Base-by-base conservation (phyloP, 257 asterid genomes). In the Penstemon davidsonii region DNA sequence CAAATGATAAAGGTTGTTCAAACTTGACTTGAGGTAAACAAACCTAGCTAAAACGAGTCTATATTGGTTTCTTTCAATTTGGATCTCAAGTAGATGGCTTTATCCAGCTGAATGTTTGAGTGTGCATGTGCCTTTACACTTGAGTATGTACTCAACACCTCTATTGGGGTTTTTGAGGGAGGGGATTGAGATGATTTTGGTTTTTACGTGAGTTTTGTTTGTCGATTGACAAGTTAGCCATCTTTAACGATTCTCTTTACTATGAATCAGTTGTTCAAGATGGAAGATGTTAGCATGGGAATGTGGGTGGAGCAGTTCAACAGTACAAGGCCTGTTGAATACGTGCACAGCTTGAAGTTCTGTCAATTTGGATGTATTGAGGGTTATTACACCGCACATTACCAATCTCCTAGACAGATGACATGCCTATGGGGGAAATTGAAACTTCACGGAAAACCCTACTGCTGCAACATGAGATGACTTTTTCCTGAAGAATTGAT, bases 271-370 rank as follows among this genome's bases (percentile, higher is more conserved):
- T 75, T 92, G 75, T 92, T 92, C 83, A 92, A 92, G 82, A 92
- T 92, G 98, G 98, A 92, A 80, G 96, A 92, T 36, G 97, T 92
- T 72, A 90, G 96, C 89, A 88, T 92, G 96, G 98, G 98, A 74
- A 88, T 85, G 97, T 92, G 98, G 98, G 97, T 92, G 25, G 89
- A 90, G 73, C 79, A 83, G 75, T 90, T 80, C 79, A 92, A 90
- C 84, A 76, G 73, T 73, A 69, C 91, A 44, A 83, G 59, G 70
- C 79, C 79, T 3, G 93, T 90, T 15, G 81, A 88, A 39, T 92
- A 92, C 46, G 81, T 80, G 64, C 98, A 92, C 67, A 90, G 95
- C 86, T 78, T 87, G 82, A 92, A 85, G 83, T 92, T 89, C 74
- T 92, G 97, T 65, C 98, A 92, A 69, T 92, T 86, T 60, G 98